Evolutionary conservation across 176 grass and related monocot species (phyloP).

Genomic region (Oryza glumipatula): DNA sequence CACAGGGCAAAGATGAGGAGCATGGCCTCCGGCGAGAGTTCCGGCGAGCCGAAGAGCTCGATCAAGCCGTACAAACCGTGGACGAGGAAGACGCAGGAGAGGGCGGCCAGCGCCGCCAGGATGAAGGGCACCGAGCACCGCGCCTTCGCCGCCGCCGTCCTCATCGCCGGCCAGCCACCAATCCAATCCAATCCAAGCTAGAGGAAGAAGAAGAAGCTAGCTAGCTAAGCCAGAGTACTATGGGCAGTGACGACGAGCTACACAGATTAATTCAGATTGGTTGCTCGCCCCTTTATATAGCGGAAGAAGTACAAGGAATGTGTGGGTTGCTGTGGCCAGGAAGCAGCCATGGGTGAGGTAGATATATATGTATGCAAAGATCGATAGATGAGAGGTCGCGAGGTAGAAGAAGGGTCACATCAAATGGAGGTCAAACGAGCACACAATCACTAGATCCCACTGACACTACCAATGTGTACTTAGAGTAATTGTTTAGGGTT

Average conservation of each 20-base stretch:
- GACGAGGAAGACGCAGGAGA: slow-evolving; percentile 46
- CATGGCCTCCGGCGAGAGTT: slow-evolving; percentile 50
- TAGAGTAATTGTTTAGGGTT: too few species aligned
- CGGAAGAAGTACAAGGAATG: not conserved
- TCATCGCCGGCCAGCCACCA: slow-evolving; percentile 10
- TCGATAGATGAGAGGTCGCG: not conserved
- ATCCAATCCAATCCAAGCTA: not conserved
- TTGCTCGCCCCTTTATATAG: slow-evolving; percentile 38
- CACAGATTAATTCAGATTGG: not conserved
- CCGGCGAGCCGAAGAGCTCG: slow-evolving; percentile 52
- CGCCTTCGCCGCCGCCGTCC: slow-evolving; percentile 27
- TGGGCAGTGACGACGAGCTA: slow-evolving; percentile 8
- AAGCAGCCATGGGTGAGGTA: not conserved
- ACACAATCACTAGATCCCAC: too few species aligned
- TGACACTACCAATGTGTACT: too few species aligned
- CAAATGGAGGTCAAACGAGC: slow-evolving; percentile 50
- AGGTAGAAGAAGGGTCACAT: slow-evolving; percentile 34
- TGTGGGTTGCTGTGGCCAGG: not conserved
- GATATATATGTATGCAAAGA: not conserved
- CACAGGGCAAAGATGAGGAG: slow-evolving; percentile 48
- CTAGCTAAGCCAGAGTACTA: not conserved
- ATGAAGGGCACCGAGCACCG: slow-evolving; percentile 46
- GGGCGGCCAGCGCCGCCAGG: slow-evolving; percentile 48
- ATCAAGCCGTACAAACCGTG: slow-evolving; percentile 55
- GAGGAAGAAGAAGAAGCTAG: too few species aligned